These are phyloP conservation scores for Macrotyloma uniflorum DNA, from an alignment of 306 rosid genomes.

Conservation along the genomic window DNA sequence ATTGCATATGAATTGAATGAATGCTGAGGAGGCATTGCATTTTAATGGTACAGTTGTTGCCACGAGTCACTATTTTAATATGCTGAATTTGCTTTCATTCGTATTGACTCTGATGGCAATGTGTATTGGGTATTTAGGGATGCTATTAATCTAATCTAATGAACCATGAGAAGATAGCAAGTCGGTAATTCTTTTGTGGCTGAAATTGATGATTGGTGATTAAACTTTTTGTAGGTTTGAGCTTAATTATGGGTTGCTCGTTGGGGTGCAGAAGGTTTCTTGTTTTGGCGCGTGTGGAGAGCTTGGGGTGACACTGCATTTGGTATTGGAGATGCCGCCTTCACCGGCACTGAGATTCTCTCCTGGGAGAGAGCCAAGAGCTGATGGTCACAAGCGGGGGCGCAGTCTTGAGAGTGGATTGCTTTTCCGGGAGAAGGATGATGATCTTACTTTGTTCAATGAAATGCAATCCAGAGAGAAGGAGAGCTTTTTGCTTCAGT, in stretches of 20 bases:
- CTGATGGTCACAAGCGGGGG: slow-evolving; percentile 65
- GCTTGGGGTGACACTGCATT: slow-evolving; percentile 36
- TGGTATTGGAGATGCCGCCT: slow-evolving; percentile 68
- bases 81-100: slow-evolving; percentile 29
- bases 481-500: slow-evolving; percentile 71
- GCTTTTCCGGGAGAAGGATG: slow-evolving; percentile 68
- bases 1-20: slow-evolving; percentile 24
- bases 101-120: slow-evolving; percentile 40
- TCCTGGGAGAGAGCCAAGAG: slow-evolving; percentile 66
- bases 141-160: background rate
- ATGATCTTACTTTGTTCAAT: slow-evolving; percentile 79
- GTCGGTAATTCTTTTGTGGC: background rate
- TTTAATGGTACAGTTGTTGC: slow-evolving; percentile 47
- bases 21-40: slow-evolving; percentile 32
- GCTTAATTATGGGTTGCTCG: slow-evolving; percentile 35
- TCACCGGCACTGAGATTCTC: slow-evolving; percentile 82
- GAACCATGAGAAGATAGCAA: background rate
- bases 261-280: slow-evolving; percentile 14
- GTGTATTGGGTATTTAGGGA: slow-evolving; percentile 32
- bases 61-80: slow-evolving; percentile 19
- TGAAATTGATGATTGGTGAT: slow-evolving; percentile 36
- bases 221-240: slow-evolving; percentile 10
- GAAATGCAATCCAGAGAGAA: slow-evolving; percentile 76
- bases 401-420: slow-evolving; percentile 75
- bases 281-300: slow-evolving; percentile 41